These are phyloP conservation scores for Rhynchosporium graminicola DNA, from an alignment of 2,329 filamentous ascomycete genomes.

Conservation along the genomic window DNA sequence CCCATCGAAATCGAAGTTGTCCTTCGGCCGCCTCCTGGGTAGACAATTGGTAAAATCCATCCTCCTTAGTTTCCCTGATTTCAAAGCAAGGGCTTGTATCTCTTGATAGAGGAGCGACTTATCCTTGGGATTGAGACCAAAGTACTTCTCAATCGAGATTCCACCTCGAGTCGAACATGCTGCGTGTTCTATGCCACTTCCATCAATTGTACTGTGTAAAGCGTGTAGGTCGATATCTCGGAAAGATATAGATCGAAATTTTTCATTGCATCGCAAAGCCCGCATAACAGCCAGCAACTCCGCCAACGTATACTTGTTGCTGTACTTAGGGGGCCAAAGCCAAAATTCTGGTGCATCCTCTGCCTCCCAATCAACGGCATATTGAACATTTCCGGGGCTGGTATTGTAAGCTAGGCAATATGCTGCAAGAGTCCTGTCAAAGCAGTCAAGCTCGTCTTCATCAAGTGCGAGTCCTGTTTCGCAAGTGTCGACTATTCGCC, in stretches of 20 bases:
- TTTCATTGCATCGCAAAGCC: constrained; percentile 69
- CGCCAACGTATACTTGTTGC: constrained; percentile 56
- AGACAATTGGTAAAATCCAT: constrained; percentile 67
- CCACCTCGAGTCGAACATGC: constrained; percentile 60
- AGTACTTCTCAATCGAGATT: constrained; percentile 35
- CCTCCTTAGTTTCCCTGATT: constrained; percentile 61
- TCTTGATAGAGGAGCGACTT: constrained; percentile 65
- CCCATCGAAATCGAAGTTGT: constrained; percentile 47
- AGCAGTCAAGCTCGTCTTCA: constrained; percentile 59
- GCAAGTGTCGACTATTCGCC: constrained; percentile 52
- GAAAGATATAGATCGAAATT: constrained; percentile 68
- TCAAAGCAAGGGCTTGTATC: constrained; percentile 65
- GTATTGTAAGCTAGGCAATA: constrained; percentile 68
- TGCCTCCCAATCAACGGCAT: constrained; percentile 59
- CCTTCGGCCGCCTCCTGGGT: constrained; percentile 51
- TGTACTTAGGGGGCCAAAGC: constrained; percentile 57
- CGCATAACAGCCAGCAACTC: constrained; percentile 72
- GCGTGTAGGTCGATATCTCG: constrained; percentile 62
- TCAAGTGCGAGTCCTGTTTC: constrained; percentile 48
- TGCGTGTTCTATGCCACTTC: constrained; percentile 61
- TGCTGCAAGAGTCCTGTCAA: constrained; percentile 67
- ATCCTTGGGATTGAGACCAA: constrained; percentile 39
- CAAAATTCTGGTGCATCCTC: constrained; percentile 70
- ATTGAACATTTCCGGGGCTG: constrained; percentile 66
- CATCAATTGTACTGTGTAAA: constrained; percentile 62